Evolutionary conservation across 2,329 filamentous ascomycete genomes (phyloP).

Genomic region (Stagonosporopsis vannaccii): DNA sequence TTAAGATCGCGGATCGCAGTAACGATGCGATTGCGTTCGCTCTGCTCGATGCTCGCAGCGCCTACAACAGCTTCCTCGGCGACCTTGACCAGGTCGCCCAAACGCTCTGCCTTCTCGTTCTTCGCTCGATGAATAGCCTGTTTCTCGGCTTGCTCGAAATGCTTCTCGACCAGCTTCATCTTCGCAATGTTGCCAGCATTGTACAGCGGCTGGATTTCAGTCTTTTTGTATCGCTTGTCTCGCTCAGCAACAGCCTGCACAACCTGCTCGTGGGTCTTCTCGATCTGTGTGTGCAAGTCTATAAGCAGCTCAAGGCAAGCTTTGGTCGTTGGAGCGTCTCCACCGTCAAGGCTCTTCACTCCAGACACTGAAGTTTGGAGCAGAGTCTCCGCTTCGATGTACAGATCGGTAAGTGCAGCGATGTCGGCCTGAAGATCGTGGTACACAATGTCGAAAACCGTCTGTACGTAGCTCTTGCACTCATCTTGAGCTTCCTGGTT

Average conservation of each 20-base stretch:
- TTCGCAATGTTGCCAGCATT: conserved; percentile 60
- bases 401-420: conserved; percentile 56
- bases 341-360: conserved; percentile 26
- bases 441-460: conserved; percentile 61
- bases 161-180: conserved; percentile 56
- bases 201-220: conserved; percentile 60
- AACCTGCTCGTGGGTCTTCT: conserved; percentile 58
- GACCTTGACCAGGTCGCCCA: conserved; percentile 58
- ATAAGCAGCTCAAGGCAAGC: conserved; percentile 47
- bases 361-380: conserved; percentile 37
- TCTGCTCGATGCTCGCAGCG: conserved; percentile 61
- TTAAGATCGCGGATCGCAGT: conserved; percentile 51
- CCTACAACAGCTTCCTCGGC: conserved; percentile 60
- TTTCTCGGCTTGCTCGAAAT: conserved; percentile 60
- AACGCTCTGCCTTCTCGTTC: conserved; percentile 57
- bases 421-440: conserved; percentile 59
- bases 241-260: conserved; percentile 60
- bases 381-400: conserved; percentile 46
- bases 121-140: conserved; percentile 58
- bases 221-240: conserved; percentile 62
- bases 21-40: conserved; percentile 58
- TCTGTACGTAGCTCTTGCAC: conserved; percentile 58
- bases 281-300: conserved; percentile 56
- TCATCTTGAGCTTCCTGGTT: conserved; percentile 62
- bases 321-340: conserved; percentile 27